phyloP scores from a whole-genome alignment of 2,329 filamentous ascomycete genomes.

The Didymella pinodella region DNA sequence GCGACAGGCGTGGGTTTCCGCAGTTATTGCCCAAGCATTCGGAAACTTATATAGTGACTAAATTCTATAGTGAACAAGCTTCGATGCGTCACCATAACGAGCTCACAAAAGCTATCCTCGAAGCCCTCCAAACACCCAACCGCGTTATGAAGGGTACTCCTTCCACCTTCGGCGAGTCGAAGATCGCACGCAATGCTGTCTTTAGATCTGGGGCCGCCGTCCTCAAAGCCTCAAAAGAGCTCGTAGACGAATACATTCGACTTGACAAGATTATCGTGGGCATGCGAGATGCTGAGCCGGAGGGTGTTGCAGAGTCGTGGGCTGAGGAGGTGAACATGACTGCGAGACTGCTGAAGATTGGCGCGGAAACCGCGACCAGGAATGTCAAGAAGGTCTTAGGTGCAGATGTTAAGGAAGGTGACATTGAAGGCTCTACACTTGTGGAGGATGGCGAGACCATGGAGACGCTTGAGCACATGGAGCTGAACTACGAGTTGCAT shows the following conservation, averaged over 20 bases:
- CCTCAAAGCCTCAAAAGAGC: slow-evolving; percentile 26
- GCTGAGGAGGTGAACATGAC: slow-evolving; percentile 35
- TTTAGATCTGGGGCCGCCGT: slow-evolving; percentile 26
- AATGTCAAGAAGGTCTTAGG: slow-evolving; percentile 43
- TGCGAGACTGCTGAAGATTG: slow-evolving; percentile 33
- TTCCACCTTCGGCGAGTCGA: slow-evolving; percentile 24
- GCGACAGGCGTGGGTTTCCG: slow-evolving; percentile 32
- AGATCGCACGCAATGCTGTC: slow-evolving; percentile 26
- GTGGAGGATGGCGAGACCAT: slow-evolving; percentile 15
- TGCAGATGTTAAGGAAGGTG: slow-evolving; percentile 14
- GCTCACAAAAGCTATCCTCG: slow-evolving; percentile 28
- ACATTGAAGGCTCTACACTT: neutral
- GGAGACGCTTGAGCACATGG: slow-evolving; percentile 13
- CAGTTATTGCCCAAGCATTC: neutral
- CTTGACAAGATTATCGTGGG: slow-evolving; percentile 33
- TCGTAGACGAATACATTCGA: slow-evolving; percentile 36
- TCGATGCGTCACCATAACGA: slow-evolving; percentile 31
- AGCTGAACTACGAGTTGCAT: slow-evolving; percentile 34
- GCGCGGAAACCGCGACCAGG: slow-evolving; percentile 39
- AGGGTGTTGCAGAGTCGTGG: slow-evolving; percentile 33
- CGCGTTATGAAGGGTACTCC: slow-evolving; percentile 5
- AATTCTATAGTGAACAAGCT: slow-evolving; percentile 26
- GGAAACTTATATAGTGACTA: neutral
- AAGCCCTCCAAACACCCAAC: slow-evolving; percentile 30
- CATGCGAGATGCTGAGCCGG: slow-evolving; percentile 27